Evolutionary conservation across 495 filamentous ascomycete species (phyloP).

Genomic region (Penicillium atrosanguineum): DNA sequence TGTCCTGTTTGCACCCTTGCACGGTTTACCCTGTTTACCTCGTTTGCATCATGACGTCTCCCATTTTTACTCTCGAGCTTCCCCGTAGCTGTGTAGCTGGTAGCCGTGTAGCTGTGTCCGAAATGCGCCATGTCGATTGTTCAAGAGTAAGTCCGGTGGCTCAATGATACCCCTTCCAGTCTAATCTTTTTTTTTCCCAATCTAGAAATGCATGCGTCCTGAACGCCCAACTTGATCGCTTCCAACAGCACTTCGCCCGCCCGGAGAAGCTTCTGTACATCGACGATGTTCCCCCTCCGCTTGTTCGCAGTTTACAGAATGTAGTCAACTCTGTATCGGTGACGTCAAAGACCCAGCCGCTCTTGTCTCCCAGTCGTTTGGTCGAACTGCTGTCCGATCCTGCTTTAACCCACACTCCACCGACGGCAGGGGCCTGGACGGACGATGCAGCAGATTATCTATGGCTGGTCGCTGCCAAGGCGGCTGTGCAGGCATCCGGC

Average conservation of each 20-base stretch:
- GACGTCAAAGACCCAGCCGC: constrained; percentile 52
- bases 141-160: constrained; percentile 17
- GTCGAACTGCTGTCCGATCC: constrained; percentile 59
- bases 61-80: not conserved
- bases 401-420: constrained; percentile 14
- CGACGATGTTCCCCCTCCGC: constrained; percentile 13
- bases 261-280: constrained; percentile 21
- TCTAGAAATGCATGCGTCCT: constrained; percentile 73
- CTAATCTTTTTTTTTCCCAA: not conserved
- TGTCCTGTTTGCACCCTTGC: constrained; percentile 13
- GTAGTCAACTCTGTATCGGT: constrained; percentile 69
- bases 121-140: constrained; percentile 23
- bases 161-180: constrained; percentile 1
- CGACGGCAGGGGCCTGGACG: not conserved
- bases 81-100: too few relatives aligned
- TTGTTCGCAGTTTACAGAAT: constrained; percentile 49
- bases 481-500: constrained; percentile 80
- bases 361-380: constrained; percentile 53
- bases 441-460: constrained; percentile 70
- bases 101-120: not conserved
- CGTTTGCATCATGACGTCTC: constrained; percentile 21
- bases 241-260: constrained; percentile 52
- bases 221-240: constrained; percentile 75
- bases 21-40: not conserved
- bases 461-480: constrained; percentile 86